Conservation (phyloP, 768 basidiomycete genomes). For the Galerina sulciceps region DNA sequence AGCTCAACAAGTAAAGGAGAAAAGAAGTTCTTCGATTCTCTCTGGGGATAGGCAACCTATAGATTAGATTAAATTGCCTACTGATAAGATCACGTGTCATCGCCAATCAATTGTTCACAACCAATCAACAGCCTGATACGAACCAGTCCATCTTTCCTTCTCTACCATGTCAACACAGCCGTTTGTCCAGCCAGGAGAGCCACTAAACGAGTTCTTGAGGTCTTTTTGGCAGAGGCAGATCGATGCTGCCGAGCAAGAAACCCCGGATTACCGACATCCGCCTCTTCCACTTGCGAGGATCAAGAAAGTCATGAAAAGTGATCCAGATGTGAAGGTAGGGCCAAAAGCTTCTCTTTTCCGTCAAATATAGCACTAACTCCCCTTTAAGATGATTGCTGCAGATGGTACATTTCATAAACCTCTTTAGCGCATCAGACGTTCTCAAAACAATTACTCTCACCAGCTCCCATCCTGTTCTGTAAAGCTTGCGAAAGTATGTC, state of each 20-base stretch:
- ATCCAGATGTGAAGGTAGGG: slow-evolving; percentile 92
- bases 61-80: too few species aligned
- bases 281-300: slow-evolving; percentile 93
- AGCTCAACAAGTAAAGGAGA: too few species aligned
- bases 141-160: background rate
- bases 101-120: too few species aligned
- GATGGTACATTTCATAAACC: slow-evolving; percentile 61
- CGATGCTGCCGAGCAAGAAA: slow-evolving; percentile 85
- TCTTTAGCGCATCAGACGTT: slow-evolving; percentile 2
- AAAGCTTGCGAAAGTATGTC: slow-evolving; percentile 97
- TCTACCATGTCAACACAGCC: slow-evolving; percentile 46
- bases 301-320: slow-evolving; percentile 99
- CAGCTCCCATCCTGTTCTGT: slow-evolving; percentile 93
- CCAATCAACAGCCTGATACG: background rate
- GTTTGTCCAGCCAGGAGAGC: slow-evolving; percentile 82
- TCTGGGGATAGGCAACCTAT: too few species aligned
- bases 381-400: slow-evolving; percentile 90
- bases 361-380: background rate
- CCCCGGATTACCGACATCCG: slow-evolving; percentile 86
- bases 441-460: slow-evolving; percentile 4
- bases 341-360: background rate
- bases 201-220: slow-evolving; percentile 83
- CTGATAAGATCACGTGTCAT: too few species aligned
- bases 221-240: slow-evolving; percentile 93
- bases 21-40: too few species aligned